Conservation (phyloP, 768 basidiomycete genomes). For the Cubamyces sp. region DNA sequence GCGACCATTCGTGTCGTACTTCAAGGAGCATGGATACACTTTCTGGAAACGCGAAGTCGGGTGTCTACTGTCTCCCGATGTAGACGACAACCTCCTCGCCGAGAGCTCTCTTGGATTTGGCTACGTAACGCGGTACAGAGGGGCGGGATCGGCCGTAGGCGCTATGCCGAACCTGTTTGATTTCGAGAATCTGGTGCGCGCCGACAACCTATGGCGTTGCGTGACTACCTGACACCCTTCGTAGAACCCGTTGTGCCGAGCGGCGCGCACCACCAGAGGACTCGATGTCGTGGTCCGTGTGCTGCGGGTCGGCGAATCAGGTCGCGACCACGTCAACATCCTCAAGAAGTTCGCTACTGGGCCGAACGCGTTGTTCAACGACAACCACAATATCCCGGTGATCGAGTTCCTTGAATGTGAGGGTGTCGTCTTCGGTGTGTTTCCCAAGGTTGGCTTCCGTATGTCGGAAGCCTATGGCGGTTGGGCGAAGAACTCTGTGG, state of each 20-base stretch:
- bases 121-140: neutral
- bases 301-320: neutral
- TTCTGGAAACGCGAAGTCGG: neutral
- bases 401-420: conserved; percentile 32
- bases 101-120: neutral
- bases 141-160: neutral
- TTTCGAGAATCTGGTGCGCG: neutral
- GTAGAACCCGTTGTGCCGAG: neutral
- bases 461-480: conserved; percentile 17
- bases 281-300: conserved; percentile 10
- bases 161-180: neutral
- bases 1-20: neutral
- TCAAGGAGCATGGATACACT: neutral
- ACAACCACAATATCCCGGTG: conserved; percentile 37
- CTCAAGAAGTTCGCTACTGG: conserved; percentile 30
- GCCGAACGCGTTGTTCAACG: conserved; percentile 12
- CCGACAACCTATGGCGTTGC: neutral
- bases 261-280: neutral
- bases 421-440: conserved; percentile 35
- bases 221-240: too few species aligned
- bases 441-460: conserved; percentile 30
- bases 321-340: conserved; percentile 25
- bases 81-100: neutral
- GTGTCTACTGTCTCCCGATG: neutral
- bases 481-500: conserved; percentile 38